Conservation (phyloP, 495 filamentous ascomycete genomes). For the Penicillium verhagenii region DNA sequence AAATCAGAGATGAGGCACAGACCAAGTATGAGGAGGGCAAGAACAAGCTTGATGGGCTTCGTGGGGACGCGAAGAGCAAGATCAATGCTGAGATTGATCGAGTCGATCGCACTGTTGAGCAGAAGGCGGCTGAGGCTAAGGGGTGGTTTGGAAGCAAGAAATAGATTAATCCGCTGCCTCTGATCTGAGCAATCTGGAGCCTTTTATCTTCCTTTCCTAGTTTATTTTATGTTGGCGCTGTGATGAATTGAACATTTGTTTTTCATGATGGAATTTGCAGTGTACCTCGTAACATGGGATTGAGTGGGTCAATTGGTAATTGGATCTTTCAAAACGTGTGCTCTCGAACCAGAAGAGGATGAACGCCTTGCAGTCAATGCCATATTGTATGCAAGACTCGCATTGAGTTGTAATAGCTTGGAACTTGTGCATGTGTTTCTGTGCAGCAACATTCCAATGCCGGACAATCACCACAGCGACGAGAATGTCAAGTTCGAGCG, state of each 20-base stretch:
- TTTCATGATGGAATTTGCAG: no score
- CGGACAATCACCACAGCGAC: conserved; percentile 34
- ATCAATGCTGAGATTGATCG: conserved; percentile 53
- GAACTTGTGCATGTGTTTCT: not conserved
- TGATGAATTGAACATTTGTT: not conserved
- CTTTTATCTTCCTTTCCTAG: no score
- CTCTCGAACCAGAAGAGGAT: no score
- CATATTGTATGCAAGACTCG: no score
- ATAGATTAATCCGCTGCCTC: conserved; percentile 30
- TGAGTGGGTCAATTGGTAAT: no score
- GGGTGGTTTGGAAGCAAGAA: conserved; percentile 76
- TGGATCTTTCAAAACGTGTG: no score
- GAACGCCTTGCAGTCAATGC: no score
- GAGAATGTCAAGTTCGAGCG: conserved; percentile 15
- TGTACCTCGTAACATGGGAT: no score
- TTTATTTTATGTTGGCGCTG: not conserved
- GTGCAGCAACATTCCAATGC: conserved; percentile 27
- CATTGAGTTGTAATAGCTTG: not conserved
- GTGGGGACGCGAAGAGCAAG: conserved; percentile 41
- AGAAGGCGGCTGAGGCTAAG: conserved; percentile 76
- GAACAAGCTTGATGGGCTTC: conserved; percentile 67
- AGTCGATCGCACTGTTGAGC: conserved; percentile 71
- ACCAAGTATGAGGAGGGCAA: conserved; percentile 66
- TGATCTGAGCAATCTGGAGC: not conserved
- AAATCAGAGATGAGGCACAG: conserved; percentile 56